Evolutionary conservation across 1,284 basidiomycete genomes (phyloP).

Genomic region (Takashimella tepidaria): DNA sequence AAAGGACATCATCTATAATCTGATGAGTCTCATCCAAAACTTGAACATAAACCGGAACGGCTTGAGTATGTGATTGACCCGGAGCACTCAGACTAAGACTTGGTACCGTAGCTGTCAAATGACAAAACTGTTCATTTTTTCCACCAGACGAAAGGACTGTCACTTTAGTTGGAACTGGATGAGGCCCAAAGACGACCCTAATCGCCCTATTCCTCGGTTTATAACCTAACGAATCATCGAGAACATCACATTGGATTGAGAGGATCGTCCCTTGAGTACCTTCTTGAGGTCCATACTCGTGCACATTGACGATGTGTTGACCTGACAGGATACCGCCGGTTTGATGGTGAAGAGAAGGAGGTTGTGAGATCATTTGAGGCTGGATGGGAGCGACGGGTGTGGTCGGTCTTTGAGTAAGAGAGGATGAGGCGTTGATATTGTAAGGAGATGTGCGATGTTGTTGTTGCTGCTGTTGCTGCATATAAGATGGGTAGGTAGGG

Average conservation of each 20-base stretch:
- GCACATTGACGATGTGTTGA: slow-evolving; percentile 11
- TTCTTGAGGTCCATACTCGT: slow-evolving; percentile 19
- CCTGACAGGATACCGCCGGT: slow-evolving; percentile 1
- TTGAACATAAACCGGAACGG: slow-evolving; percentile 29
- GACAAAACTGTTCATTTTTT: slow-evolving; percentile 25
- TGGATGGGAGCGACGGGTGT: slow-evolving; percentile 5
- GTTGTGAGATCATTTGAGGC: slow-evolving; percentile 7
- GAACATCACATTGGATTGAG: slow-evolving; percentile 29
- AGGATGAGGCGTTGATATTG: slow-evolving; percentile 2
- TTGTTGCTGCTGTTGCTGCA: slow-evolving; percentile 1
- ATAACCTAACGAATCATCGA: slow-evolving; percentile 4
- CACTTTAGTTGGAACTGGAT: slow-evolving; percentile 33
- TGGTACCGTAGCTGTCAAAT: slow-evolving; percentile 26
- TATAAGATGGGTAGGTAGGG: not conserved
- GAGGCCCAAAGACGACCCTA: slow-evolving; percentile 26
- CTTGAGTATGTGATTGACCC: slow-evolving; percentile 10
- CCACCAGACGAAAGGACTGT: slow-evolving; percentile 9
- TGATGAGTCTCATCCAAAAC: slow-evolving; percentile 25
- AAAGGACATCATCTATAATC: slow-evolving; percentile 26
- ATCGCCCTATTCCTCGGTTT: slow-evolving; percentile 11
- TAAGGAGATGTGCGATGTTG: not conserved
- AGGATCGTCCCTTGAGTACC: slow-evolving; percentile 24
- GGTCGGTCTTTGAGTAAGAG: no score
- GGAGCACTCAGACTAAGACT: slow-evolving; percentile 19
- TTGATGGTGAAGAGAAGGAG: not conserved